Conservation (phyloP, 1,284 basidiomycete species). For the Ganoderma leucocontextum region DNA sequence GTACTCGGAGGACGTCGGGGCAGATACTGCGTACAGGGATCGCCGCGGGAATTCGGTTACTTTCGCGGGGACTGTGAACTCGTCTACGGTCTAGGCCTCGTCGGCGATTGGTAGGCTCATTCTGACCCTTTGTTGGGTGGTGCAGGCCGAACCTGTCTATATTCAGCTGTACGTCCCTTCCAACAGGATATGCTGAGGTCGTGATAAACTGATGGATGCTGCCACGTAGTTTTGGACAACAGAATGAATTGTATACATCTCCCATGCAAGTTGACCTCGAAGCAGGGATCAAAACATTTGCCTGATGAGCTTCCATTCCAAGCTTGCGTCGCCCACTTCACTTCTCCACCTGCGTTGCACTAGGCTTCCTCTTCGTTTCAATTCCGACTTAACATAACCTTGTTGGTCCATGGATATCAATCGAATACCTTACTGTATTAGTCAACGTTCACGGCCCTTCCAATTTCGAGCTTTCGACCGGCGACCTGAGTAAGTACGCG, state of each 20-base stretch:
- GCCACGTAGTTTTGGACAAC: not conserved
- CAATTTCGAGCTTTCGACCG: conserved; percentile 67
- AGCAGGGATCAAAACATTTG: not conserved
- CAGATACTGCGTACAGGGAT: not conserved
- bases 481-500: conserved; percentile 61
- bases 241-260: not conserved
- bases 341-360: not conserved
- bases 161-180: not conserved
- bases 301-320: not conserved
- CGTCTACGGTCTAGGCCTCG: not conserved
- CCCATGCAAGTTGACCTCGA: not conserved
- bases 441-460: conserved; percentile 76
- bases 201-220: not conserved
- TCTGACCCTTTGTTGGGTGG: not conserved
- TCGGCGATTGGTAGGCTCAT: not conserved
- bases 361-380: not conserved
- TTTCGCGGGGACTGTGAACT: not conserved
- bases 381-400: not conserved
- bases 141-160: not conserved
- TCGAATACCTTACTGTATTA: not conserved
- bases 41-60: not conserved
- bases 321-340: not conserved
- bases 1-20: not conserved
- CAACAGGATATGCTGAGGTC: not conserved
- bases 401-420: not conserved